Base-by-base conservation (phyloP, 345 rosid genomes). In the Combretum micranthum region DNA sequence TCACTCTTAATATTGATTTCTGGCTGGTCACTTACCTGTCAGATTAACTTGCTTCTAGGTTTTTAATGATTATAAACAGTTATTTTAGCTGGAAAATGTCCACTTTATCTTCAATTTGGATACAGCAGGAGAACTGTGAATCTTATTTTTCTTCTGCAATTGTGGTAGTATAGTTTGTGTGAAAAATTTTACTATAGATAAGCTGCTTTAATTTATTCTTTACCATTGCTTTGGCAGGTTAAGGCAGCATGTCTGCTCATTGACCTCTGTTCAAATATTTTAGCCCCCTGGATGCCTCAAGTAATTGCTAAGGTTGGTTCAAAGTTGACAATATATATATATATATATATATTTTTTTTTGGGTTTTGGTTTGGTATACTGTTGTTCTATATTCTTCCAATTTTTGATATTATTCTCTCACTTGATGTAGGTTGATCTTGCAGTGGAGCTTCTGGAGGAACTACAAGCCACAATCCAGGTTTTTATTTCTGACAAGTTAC, bases 161-260 rank as follows among this genome's bases (percentile, higher is more conserved):
- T 32, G 9, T 32, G 39, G 3, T 32, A 11, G 39, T 32, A 11
- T 11, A 32, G 1, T 32, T 32, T 32, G 39, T 25, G 32, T 32
- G 39, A 32, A 32, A 4, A 32, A 1, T 17, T 20, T 56, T 32
- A 48, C 49, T 39, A 18, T 54, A 46, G 19, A 43, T 32, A 2
- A 57, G 60, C 53, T 61, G 57, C 57, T 55, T 39, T 51, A 51
- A 57, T 37, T n/a, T 57, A 4, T 17, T 48, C 56, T 60, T 44
- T 16, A 17, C 37, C 25, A 37, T 15, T 63, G 63, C 59, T 67
- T 75, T 49, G 54, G 54, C 85, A 87, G 96, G 88, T 85, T 55
- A 87, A 84, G 77, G 91, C 88, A 55, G 90, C 96, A 48, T 84
- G 96, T 63, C 70, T 87, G 63, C 64, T 87, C 50, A 77, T 87